Conservation (phyloP, 768 basidiomycete species). For the Punctularia strigosozonata region DNA sequence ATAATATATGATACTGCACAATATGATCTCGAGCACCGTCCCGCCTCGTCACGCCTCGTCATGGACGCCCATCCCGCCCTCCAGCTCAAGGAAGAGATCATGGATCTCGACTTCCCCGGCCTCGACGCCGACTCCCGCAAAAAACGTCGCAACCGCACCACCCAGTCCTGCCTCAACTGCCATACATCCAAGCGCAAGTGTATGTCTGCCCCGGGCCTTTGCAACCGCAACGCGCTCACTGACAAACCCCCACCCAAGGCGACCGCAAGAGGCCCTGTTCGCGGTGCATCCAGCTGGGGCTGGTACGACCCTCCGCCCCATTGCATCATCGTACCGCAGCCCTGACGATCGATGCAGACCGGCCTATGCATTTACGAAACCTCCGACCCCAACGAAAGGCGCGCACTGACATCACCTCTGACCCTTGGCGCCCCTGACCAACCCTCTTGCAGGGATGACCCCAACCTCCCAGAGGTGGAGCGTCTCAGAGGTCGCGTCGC, state of each 20-base stretch:
- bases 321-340: conserved; percentile 5
- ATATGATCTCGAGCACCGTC: conserved; percentile 1
- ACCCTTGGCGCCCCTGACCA: neutral
- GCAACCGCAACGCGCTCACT: conserved; percentile 5
- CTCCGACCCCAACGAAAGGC: conserved; percentile 79
- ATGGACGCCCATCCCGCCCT: conserved; percentile 38
- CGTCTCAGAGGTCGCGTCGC: conserved; percentile 80
- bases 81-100: conserved; percentile 65
- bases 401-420: neutral
- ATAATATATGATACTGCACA: too few species aligned
- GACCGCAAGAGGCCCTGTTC: conserved; percentile 88
- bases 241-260: conserved; percentile 37
- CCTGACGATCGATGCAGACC: conserved; percentile 35
- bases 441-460: conserved; percentile 54
- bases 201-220: conserved; percentile 19
- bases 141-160: conserved; percentile 83
- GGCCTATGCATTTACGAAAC: conserved; percentile 94
- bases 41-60: conserved; percentile 8
- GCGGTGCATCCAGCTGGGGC: conserved; percentile 79
- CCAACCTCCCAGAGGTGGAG: conserved; percentile 77
- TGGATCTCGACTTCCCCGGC: conserved; percentile 69
- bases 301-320: conserved; percentile 32
- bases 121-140: conserved; percentile 69
- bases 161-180: conserved; percentile 79
- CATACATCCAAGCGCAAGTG: conserved; percentile 93